phyloP scores from a whole-genome alignment of 2,329 filamentous ascomycete species.

The Pseudocercospora fuligena region DNA sequence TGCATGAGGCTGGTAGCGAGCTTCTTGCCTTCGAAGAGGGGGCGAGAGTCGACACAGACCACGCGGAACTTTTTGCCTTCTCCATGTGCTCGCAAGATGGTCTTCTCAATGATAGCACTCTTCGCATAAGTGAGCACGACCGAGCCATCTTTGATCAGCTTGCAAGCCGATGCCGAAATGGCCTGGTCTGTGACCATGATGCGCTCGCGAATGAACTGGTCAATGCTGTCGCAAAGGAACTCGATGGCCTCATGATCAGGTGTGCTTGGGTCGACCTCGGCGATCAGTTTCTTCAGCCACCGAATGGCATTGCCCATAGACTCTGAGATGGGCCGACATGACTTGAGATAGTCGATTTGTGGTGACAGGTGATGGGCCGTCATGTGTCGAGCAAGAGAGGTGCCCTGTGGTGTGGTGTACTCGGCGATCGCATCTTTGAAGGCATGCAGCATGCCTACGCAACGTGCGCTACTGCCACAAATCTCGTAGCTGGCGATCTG shows the following conservation, averaged over 20 bases:
- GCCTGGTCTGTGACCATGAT: conserved; percentile 85
- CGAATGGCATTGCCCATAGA: conserved; percentile 97
- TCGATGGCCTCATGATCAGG: conserved; percentile 83
- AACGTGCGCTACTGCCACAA: conserved; percentile 84
- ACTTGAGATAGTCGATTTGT: conserved; percentile 92
- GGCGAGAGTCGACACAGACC: conserved; percentile 78
- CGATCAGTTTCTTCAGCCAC: conserved; percentile 90
- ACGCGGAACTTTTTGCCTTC: conserved; percentile 79
- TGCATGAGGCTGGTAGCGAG: conserved; percentile 73
- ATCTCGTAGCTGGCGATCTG: conserved; percentile 89
- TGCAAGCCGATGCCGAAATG: conserved; percentile 76
- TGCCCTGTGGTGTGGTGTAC: conserved; percentile 86
- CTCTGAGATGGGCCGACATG: conserved; percentile 93
- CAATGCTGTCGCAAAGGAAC: conserved; percentile 77
- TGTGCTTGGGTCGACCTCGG: conserved; percentile 83
- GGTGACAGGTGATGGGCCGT: conserved; percentile 89
- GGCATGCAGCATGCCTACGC: conserved; percentile 83
- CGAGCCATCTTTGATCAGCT: conserved; percentile 78
- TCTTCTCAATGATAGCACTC: conserved; percentile 82
- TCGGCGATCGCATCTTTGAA: conserved; percentile 92
- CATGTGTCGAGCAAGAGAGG: conserved; percentile 86
- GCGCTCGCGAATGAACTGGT: conserved; percentile 87
- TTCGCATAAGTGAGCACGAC: conserved; percentile 86
- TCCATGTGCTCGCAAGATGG: conserved; percentile 73
- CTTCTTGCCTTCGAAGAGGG: conserved; percentile 70